Evolutionary conservation across 2,329 filamentous ascomycete genomes (phyloP).

Genomic region (Madurella fahalii): DNA sequence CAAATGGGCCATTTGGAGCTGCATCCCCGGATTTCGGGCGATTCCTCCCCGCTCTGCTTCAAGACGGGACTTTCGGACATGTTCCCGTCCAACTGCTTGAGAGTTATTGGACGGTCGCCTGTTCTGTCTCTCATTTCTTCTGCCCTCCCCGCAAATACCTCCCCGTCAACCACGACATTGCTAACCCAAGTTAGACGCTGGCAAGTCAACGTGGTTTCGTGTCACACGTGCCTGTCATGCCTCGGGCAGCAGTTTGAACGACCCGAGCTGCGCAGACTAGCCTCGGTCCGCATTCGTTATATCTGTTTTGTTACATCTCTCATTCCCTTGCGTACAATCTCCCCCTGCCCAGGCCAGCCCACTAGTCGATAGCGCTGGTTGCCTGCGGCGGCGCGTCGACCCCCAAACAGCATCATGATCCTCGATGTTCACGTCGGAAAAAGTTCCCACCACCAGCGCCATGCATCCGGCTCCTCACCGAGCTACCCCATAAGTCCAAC

Average conservation of each 20-base stretch:
- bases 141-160: no score
- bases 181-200: not conserved
- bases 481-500: constrained; percentile 13
- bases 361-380: not conserved
- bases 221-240: not conserved
- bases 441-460: constrained; percentile 13
- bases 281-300: constrained; percentile 4
- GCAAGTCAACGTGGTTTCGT: not conserved
- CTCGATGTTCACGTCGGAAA: constrained; percentile 7
- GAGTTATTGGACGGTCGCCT: no score
- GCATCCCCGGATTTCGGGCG: no score
- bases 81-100: no score
- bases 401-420: constrained; percentile 12
- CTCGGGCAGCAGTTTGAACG: not conserved
- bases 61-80: no score
- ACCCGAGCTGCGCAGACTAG: not conserved
- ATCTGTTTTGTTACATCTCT: not conserved
- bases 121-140: no score
- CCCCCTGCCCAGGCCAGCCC: not conserved
- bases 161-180: no score
- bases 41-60: no score
- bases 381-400: not conserved
- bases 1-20: no score
- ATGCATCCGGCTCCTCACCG: constrained; percentile 12
- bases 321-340: not conserved